Evolutionary conservation across 2,329 filamentous ascomycete species (phyloP).

Genomic region (Colletotrichum eremochloae): DNA sequence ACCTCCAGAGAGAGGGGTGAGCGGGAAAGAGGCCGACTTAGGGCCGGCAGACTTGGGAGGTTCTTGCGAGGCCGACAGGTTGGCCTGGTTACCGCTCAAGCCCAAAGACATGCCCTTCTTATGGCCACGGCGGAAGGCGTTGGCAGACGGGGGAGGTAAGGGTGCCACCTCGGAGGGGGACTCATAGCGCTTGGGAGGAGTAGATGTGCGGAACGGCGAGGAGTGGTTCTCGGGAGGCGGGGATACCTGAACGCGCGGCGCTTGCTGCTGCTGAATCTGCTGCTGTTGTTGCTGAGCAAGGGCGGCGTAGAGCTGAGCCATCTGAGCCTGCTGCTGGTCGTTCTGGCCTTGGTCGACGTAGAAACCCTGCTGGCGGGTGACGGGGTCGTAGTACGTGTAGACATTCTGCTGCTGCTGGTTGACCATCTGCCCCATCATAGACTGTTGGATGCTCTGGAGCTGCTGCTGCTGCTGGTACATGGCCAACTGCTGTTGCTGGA

Average conservation of each 20-base stretch:
- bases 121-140: conserved; percentile 92
- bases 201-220: conserved; percentile 70
- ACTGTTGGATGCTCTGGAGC: conserved; percentile 62
- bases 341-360: conserved; percentile 76
- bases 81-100: conserved; percentile 64
- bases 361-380: conserved; percentile 86
- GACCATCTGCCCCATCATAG: conserved; percentile 43
- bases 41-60: conserved; percentile 74
- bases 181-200: conserved; percentile 75
- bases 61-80: conserved; percentile 58
- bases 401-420: conserved; percentile 78
- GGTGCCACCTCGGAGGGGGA: conserved; percentile 78
- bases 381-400: conserved; percentile 86
- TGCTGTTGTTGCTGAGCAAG: conserved; percentile 51
- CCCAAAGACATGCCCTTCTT: conserved; percentile 88
- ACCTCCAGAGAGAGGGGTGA: conserved; percentile 83
- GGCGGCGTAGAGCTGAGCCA: conserved; percentile 47
- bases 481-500: conserved; percentile 60
- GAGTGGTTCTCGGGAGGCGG: conserved; percentile 76
- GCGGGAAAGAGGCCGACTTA: conserved; percentile 84
- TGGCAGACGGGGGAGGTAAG: conserved; percentile 88
- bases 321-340: conserved; percentile 61
- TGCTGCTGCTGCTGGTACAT: conserved; percentile 61
- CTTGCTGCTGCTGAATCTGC: conserved; percentile 63
- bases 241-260: conserved; percentile 84